Conservation (phyloP, 306 rosid species). For the Malus sieversii region DNA sequence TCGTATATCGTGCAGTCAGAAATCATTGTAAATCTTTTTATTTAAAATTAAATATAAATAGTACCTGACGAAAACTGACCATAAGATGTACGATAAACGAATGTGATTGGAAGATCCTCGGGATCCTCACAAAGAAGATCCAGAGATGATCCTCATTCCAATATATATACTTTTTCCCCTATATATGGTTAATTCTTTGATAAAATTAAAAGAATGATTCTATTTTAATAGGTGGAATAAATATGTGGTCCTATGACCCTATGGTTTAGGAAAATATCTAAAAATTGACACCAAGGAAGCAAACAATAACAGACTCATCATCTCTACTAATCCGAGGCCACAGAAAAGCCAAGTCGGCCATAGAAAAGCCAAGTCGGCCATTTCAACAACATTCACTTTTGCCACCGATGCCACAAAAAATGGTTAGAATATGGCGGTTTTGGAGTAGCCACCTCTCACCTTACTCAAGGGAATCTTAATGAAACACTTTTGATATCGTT, state of each 20-base stretch:
- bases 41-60: too few species aligned
- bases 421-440: background rate
- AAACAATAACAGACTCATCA: background rate
- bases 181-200: too few species aligned
- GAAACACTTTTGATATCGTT: too few species aligned
- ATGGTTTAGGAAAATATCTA: background rate
- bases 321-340: background rate
- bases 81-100: too few species aligned
- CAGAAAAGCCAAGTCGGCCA: background rate
- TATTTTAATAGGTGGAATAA: background rate
- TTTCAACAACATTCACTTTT: background rate
- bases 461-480: too few species aligned
- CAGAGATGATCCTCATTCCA: too few species aligned
- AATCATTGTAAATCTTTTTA: too few species aligned
- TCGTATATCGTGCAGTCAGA: too few species aligned
- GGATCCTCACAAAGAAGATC: too few species aligned
- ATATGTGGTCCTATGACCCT: background rate
- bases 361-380: background rate
- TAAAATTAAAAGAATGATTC: background rate
- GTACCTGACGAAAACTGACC: too few species aligned
- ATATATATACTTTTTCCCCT: too few species aligned
- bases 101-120: too few species aligned
- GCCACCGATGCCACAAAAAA: background rate
- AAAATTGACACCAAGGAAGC: background rate
- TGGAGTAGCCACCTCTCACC: background rate